Evolutionary conservation across 306 rosid genomes (phyloP).

Genomic region (Vicia faba): DNA sequence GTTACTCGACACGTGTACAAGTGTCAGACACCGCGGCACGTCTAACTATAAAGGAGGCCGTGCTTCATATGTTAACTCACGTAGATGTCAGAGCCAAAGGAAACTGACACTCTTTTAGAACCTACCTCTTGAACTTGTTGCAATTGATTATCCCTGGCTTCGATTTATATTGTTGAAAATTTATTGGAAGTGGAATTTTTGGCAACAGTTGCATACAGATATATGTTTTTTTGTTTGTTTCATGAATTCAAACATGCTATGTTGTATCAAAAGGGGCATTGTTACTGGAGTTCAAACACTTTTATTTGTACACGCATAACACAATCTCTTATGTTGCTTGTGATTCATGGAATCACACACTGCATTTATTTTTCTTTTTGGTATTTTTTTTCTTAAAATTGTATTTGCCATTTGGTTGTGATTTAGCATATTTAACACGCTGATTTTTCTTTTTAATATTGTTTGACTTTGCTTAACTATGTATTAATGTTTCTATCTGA

Average conservation of each 20-base stretch:
- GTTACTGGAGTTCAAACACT: not conserved
- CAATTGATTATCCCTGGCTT: not conserved
- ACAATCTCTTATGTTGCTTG: conserved; percentile 3
- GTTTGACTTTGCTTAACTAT: conserved; percentile 13
- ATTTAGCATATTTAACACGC: conserved; percentile 18
- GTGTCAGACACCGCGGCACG: too few relatives aligned
- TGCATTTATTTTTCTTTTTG: not conserved
- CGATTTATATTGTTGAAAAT: not conserved
- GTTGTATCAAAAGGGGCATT: not conserved
- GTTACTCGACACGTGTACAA: too few relatives aligned
- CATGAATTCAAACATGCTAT: conserved; percentile 1
- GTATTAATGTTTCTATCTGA: conserved; percentile 38
- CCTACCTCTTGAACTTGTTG: conserved; percentile 12
- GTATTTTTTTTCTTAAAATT: not conserved
- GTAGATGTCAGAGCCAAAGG: not conserved
- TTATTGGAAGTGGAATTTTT: conserved; percentile 12
- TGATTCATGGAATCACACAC: conserved; percentile 6
- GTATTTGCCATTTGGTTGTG: conserved; percentile 7
- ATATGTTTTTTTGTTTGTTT: conserved; percentile 5
- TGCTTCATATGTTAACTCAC: not conserved
- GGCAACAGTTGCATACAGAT: not conserved
- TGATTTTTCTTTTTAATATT: conserved; percentile 18
- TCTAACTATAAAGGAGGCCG: too few relatives aligned
- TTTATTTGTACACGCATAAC: conserved; percentile 12
- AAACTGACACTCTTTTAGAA: not conserved